Evolutionary conservation across 2,329 filamentous ascomycete genomes (phyloP).

Genomic region (Xylaria sp.): DNA sequence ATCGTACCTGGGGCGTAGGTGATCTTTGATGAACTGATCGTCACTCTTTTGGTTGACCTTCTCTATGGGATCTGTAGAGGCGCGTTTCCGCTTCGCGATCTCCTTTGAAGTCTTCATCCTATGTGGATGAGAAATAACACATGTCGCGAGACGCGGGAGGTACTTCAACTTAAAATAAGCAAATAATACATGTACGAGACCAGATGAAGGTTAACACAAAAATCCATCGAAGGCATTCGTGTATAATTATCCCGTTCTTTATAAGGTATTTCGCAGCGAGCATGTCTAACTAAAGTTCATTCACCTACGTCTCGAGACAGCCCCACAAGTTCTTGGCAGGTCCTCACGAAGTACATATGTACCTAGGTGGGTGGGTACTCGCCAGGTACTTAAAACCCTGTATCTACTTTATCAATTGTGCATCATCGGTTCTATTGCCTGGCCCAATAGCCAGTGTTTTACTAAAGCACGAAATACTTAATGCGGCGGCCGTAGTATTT

Average conservation of each 20-base stretch:
- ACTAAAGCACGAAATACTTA: conserved; percentile 1
- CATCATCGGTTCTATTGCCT: conserved; percentile 3
- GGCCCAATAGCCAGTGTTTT: not conserved
- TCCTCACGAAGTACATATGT: not conserved
- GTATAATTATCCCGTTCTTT: too few relatives aligned
- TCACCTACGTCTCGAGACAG: not conserved
- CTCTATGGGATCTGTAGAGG: conserved; percentile 56
- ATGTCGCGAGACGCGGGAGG: not conserved
- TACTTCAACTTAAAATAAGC: not conserved
- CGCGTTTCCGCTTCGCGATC: conserved; percentile 47
- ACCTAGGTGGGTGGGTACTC: not conserved
- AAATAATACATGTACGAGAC: not conserved
- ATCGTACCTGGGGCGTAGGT: conserved; percentile 60
- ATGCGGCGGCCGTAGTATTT: conserved; percentile 32
- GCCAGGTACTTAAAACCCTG: not conserved
- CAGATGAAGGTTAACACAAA: not conserved
- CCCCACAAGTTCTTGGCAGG: not conserved
- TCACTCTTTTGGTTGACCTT: conserved; percentile 60
- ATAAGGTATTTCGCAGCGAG: not conserved
- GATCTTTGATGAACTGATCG: conserved; percentile 60
- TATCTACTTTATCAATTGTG: not conserved
- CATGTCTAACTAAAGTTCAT: not conserved
- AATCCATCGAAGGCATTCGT: not conserved
- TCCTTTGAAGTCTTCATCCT: conserved; percentile 40
- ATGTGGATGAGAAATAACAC: not conserved